Percentiles rank a stretch among this genome's conserved stretches.
phyloP scores from a whole-genome alignment of 805 yeast genomes.

The Myxozyma melibiosi region DNA sequence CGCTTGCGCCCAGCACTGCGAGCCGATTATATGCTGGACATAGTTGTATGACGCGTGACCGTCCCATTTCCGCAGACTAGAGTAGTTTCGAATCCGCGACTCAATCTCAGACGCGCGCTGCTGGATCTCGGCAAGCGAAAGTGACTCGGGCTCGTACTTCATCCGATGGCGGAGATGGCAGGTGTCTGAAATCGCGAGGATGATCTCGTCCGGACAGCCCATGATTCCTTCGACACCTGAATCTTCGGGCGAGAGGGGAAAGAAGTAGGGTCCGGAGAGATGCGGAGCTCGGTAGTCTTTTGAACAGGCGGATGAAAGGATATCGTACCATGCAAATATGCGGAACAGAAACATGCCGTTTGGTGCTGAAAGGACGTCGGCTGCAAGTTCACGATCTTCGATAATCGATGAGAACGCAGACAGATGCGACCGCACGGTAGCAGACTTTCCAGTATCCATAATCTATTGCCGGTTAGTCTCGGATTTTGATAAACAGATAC shows the following conservation, averaged over 20 bases:
- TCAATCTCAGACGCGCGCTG: constrained; percentile 22
- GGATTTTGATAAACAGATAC: neutral
- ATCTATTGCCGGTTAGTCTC: neutral
- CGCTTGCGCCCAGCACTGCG: constrained; percentile 34
- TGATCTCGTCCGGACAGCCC: constrained; percentile 33
- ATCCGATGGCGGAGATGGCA: constrained; percentile 24
- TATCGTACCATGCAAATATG: constrained; percentile 32
- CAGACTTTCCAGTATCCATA: constrained; percentile 25
- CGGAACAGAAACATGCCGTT: constrained; percentile 31
- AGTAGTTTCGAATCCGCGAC: constrained; percentile 24
- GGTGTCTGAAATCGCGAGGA: constrained; percentile 29
- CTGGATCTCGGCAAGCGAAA: constrained; percentile 28
- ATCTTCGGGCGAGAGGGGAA: constrained; percentile 23
- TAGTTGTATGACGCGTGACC: constrained; percentile 28
- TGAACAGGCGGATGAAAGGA: constrained; percentile 24
- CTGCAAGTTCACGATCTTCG: constrained; percentile 28
- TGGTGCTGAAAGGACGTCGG: constrained; percentile 26
- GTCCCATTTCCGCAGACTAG: constrained; percentile 23
- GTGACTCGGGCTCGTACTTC: constrained; percentile 19
- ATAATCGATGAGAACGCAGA: constrained; percentile 30
- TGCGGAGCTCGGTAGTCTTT: constrained; percentile 28
- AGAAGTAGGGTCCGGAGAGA: constrained; percentile 28
- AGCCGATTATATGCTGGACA: constrained; percentile 25
- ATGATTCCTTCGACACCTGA: constrained; percentile 27
- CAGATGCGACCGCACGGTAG: constrained; percentile 30